Evolutionary conservation across 176 grass and related monocot genomes (phyloP).

Genomic region (Musa schizocarpa): DNA sequence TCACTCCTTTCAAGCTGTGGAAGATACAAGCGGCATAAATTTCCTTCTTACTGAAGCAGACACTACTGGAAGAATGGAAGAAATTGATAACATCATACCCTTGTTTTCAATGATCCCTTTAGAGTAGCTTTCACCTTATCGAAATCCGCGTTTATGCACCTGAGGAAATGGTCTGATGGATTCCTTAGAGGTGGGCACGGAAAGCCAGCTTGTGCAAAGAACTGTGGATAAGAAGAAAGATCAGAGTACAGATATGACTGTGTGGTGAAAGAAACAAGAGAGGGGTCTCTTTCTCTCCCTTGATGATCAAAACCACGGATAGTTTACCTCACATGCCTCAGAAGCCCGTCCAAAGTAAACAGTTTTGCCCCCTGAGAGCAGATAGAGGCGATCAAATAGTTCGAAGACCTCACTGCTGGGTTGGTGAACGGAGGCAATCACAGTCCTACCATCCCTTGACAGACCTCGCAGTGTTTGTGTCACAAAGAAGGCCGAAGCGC

Average conservation of each 20-base stretch:
- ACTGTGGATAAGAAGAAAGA: conserved; percentile 28
- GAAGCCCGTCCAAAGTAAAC: conserved; percentile 84
- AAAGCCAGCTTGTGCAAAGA: conserved; percentile 81
- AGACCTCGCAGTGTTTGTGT: conserved; percentile 81
- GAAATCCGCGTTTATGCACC: conserved; percentile 93
- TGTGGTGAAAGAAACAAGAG: too few species aligned
- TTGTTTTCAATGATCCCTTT: conserved; percentile 81
- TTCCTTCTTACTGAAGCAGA: conserved; percentile 10
- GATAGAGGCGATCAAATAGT: conserved; percentile 89
- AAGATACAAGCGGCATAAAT: background rate
- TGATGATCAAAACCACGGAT: background rate
- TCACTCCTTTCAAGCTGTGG: conserved; percentile 62
- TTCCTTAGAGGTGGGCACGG: conserved; percentile 80
- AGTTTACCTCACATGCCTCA: conserved; percentile 65
- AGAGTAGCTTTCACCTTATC: conserved; percentile 99
- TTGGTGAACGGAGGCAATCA: conserved; percentile 92
- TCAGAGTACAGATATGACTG: background rate
- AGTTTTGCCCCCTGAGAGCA: conserved; percentile 94
- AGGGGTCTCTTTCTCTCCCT: background rate
- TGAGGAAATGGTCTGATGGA: conserved; percentile 93
- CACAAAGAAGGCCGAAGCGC: conserved; percentile 98
- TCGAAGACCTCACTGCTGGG: conserved; percentile 98
- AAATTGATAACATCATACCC: conserved; percentile 28
- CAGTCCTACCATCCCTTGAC: conserved; percentile 88
- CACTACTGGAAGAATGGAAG: background rate